Percentiles rank a stretch among this genome's conserved stretches.
These are phyloP conservation scores for Leishmania major DNA, from an alignment of 208 protist genomes.

Conservation along the genomic window DNA sequence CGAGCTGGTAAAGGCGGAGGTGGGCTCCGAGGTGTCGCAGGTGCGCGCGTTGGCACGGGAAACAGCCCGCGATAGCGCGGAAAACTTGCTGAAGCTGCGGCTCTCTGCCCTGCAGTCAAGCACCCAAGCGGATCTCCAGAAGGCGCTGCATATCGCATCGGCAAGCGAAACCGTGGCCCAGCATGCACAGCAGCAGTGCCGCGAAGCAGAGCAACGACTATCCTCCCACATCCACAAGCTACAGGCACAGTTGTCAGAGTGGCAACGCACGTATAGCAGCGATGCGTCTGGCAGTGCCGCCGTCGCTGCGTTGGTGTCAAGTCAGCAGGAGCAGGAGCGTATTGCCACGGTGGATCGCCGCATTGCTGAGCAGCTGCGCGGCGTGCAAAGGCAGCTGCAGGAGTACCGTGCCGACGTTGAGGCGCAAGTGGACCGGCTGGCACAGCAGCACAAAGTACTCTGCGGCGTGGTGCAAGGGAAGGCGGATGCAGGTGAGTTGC, in stretches of 20 bases:
- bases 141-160: constrained; percentile 49
- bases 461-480: constrained; percentile 29
- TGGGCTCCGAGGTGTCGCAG: constrained; percentile 66
- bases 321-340: constrained; percentile 13
- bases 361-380: constrained; percentile 19
- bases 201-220: constrained; percentile 19
- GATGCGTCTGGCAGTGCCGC: constrained; percentile 11
- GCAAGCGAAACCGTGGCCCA: constrained; percentile 40
- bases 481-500: constrained; percentile 15
- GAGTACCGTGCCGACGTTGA: constrained; percentile 20
- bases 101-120: constrained; percentile 52
- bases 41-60: constrained; percentile 77
- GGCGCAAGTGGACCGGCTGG: constrained; percentile 18
- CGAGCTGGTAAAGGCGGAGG: constrained; percentile 57
- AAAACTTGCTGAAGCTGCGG: constrained; percentile 65
- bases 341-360: constrained; percentile 9
- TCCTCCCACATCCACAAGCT: constrained; percentile 23
- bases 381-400: constrained; percentile 16
- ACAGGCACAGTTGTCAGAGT: constrained; percentile 27
- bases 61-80: constrained; percentile 58
- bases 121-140: constrained; percentile 53
- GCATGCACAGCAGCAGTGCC: constrained; percentile 35
- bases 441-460: constrained; percentile 28
- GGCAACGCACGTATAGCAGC: constrained; percentile 23
- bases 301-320: background rate